phyloP scores from a whole-genome alignment of 208 protist genomes.

The Trypanosoma scelopori region DNA sequence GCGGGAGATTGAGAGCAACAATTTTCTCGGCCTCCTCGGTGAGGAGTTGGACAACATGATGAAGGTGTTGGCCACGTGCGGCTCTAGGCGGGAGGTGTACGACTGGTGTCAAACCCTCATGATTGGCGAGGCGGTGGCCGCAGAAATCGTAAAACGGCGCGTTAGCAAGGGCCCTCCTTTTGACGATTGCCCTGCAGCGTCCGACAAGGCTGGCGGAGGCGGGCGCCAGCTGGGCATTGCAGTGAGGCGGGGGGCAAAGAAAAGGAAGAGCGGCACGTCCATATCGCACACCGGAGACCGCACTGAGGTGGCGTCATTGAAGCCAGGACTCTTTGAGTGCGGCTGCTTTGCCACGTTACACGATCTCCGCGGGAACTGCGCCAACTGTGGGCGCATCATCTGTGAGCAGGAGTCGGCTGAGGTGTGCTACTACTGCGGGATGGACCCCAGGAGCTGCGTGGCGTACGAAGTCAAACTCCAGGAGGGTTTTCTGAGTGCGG shows the following conservation, averaged over 20 bases:
- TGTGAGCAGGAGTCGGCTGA: constrained; percentile 86
- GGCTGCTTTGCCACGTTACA: constrained; percentile 88
- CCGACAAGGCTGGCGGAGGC: constrained; percentile 21
- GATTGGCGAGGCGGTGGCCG: constrained; percentile 66
- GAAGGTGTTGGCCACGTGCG: constrained; percentile 45
- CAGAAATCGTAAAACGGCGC: constrained; percentile 66
- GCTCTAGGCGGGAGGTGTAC: constrained; percentile 55
- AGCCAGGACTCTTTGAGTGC: constrained; percentile 77
- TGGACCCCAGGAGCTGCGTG: constrained; percentile 66
- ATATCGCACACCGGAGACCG: neutral
- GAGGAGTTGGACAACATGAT: constrained; percentile 78
- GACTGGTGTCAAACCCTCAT: constrained; percentile 82
- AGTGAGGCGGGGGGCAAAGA: constrained; percentile 3
- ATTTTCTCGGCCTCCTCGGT: constrained; percentile 65
- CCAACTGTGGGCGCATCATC: constrained; percentile 89
- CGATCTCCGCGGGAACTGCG: constrained; percentile 74
- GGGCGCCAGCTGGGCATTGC: constrained; percentile 30
- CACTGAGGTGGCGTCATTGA: constrained; percentile 34
- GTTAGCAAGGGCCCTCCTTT: constrained; percentile 59
- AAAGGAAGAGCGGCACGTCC: constrained; percentile 13
- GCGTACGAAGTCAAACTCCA: constrained; percentile 81
- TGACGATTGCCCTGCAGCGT: constrained; percentile 35
- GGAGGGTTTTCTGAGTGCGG: constrained; percentile 73
- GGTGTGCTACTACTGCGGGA: constrained; percentile 80
- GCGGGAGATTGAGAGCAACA: constrained; percentile 61